A percentile compares a stretch with the other conserved stretches of the same genome.
These are phyloP conservation scores for Globisporangium irregulare DNA, from an alignment of 352 stramenopile species.

Conservation along the genomic window DNA sequence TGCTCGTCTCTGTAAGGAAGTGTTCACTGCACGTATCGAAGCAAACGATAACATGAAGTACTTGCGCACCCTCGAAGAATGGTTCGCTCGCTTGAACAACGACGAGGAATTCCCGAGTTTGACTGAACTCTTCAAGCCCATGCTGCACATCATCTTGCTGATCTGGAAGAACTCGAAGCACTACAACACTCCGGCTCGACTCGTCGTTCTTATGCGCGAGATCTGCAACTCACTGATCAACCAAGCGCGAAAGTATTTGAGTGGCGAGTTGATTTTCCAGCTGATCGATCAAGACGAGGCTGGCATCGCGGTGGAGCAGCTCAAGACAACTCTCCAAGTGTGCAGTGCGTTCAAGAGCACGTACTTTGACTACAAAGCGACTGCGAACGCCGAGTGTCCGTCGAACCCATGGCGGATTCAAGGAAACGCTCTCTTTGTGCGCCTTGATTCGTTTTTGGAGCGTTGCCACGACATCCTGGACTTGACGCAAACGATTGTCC, in stretches of 20 bases:
- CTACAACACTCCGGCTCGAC: slow-evolving; percentile 96
- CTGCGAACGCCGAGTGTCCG: slow-evolving; percentile 94
- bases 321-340: slow-evolving; percentile 93
- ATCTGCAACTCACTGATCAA: slow-evolving; percentile 98
- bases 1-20: slow-evolving; percentile 95
- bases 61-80: slow-evolving; percentile 94
- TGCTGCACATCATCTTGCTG: slow-evolving; percentile 97
- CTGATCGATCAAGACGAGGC: slow-evolving; percentile 97
- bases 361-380: slow-evolving; percentile 99
- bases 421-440: slow-evolving; percentile 97
- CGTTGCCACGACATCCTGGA: slow-evolving; percentile 97
- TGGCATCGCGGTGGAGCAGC: slow-evolving; percentile 90
- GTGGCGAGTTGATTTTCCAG: slow-evolving; percentile 94
- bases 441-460: slow-evolving; percentile 97
- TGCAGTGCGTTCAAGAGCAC: slow-evolving; percentile 97
- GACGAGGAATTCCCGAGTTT: slow-evolving; percentile 94
- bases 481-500: slow-evolving; percentile 96
- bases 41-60: slow-evolving; percentile 99
- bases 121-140: slow-evolving; percentile 96
- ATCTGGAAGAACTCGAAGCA: slow-evolving; percentile 99
- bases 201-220: slow-evolving; percentile 97
- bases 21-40: slow-evolving; percentile 95
- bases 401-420: slow-evolving; percentile 98
- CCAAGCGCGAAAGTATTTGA: slow-evolving; percentile 91
- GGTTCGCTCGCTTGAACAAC: slow-evolving; percentile 95